Base-by-base conservation (phyloP, 768 basidiomycete genomes). In the Butyriboletus loyo region DNA sequence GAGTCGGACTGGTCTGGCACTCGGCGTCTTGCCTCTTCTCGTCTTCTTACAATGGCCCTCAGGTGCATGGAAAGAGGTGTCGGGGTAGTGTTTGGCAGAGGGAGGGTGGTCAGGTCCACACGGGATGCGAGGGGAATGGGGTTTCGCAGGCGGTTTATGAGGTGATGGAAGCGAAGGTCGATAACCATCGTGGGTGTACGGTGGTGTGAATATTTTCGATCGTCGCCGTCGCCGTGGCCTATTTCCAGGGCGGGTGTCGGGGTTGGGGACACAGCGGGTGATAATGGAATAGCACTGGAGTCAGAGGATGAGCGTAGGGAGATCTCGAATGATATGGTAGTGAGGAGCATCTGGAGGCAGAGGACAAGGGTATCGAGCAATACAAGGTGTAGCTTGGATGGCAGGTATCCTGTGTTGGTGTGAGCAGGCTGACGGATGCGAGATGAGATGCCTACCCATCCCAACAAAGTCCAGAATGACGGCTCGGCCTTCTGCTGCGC, bases 391-490 rank as follows among this genome's bases (percentile, higher is more conserved):
- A 78, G 53, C 66, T 75, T 86, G 36, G 86, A 84, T n/a, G 89
- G 86, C 32, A 66, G 63, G 60, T 81, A 77, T 35, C 77, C 84
- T 86, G 57, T 46, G 55, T 45, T 14, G 14, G 38, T 2, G 32
- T 65, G 52, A 66, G 52, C 45, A 34, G 24, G 50, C 21, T n/a
- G 42, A 31, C 11, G 30, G 42, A 46, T 24, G 38, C 25, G 14
- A 17, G 46, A 8, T 4, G 35, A 9, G 31, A 40, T 0, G 76
- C 84, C 45, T 59, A 90, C 89, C 81, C 75, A 83, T 76, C 49
- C 89, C 89, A 52, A 91, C 79, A 62, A 91, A 91, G 66, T 91
- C 89, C 54, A 92, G 80, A 31, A 92, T 68, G 61, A 89, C 69
- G 10, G 80, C 73, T 59, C 84, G 76, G n/a, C 83, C 82, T 50